Percentiles rank a stretch among this genome's conserved stretches.
Evolutionary conservation across 768 basidiomycete species (phyloP).

Genomic region (Lactifluus hygrophoroides): DNA sequence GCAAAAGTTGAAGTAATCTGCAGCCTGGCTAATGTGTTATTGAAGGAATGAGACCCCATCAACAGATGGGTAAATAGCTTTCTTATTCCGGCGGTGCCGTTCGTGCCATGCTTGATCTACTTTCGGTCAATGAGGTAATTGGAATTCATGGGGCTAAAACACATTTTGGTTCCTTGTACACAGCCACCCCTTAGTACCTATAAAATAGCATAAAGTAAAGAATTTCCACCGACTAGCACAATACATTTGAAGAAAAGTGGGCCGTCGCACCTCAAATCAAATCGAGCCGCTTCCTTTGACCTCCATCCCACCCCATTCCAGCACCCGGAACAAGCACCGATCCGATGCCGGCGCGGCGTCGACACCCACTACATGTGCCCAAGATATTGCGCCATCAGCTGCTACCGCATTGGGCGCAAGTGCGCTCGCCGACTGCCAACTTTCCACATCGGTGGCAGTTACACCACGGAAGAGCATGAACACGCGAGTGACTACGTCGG

Average conservation of each 20-base stretch:
- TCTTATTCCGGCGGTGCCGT: too few species aligned
- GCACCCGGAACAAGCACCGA: conserved; percentile 29
- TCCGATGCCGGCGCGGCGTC: conserved; percentile 26
- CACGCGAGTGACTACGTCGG: conserved; percentile 37
- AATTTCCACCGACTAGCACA: background rate
- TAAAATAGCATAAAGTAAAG: background rate
- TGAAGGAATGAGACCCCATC: too few species aligned
- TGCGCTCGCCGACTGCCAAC: background rate
- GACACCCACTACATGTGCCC: conserved; percentile 31
- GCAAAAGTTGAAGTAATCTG: too few species aligned
- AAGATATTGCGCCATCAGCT: conserved; percentile 23
- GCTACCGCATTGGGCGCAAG: background rate
- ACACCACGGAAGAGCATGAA: conserved; percentile 42
- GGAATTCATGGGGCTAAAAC: too few species aligned
- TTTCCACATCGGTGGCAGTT: conserved; percentile 13
- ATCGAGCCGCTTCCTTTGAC: background rate
- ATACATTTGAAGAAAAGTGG: background rate
- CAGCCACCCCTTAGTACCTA: too few species aligned
- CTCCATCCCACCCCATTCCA: background rate
- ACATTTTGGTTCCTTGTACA: too few species aligned
- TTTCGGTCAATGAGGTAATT: too few species aligned
- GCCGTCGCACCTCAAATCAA: background rate
- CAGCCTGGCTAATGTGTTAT: too few species aligned
- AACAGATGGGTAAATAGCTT: too few species aligned
- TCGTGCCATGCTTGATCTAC: too few species aligned